Percentiles rank a stretch among this genome's conserved stretches.
phyloP scores from a whole-genome alignment of 2,329 filamentous ascomycete genomes.

The Juglanconis oblonga region DNA sequence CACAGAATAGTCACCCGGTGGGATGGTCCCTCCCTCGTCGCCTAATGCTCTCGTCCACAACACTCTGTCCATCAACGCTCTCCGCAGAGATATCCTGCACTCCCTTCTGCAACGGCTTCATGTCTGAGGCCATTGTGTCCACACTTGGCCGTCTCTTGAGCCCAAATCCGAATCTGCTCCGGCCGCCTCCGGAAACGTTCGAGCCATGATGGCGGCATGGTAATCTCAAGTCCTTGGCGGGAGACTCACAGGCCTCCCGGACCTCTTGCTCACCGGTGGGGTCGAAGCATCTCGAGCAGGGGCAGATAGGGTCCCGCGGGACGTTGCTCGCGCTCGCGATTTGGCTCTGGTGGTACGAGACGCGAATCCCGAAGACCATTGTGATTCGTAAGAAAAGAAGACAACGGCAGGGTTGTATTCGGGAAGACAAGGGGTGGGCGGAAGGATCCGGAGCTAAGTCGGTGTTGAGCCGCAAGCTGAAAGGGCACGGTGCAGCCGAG shows the following conservation, averaged over 20 bases:
- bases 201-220: background rate
- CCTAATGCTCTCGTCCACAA: background rate
- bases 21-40: background rate
- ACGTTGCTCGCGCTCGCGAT: constrained; percentile 1
- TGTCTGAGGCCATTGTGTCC: constrained; percentile 7
- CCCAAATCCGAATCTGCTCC: background rate
- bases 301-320: constrained; percentile 9
- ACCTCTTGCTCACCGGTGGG: background rate
- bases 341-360: constrained; percentile 12
- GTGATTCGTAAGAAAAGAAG: background rate
- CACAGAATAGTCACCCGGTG: too few relatives aligned
- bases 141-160: constrained; percentile 1
- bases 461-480: constrained; percentile 9
- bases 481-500: background rate
- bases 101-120: constrained; percentile 4
- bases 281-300: constrained; percentile 15
- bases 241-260: constrained; percentile 7
- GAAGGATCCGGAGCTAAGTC: constrained; percentile 8
- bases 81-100: background rate
- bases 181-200: background rate
- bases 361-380: constrained; percentile 16
- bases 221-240: constrained; percentile 2
- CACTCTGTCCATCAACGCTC: background rate
- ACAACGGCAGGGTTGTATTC: background rate
- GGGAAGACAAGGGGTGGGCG: background rate